Evolutionary conservation across 2,329 filamentous ascomycete genomes (phyloP), one percentile per base, ranked within the genome.

Genomic region (Cercospora nicotianae): DNA sequence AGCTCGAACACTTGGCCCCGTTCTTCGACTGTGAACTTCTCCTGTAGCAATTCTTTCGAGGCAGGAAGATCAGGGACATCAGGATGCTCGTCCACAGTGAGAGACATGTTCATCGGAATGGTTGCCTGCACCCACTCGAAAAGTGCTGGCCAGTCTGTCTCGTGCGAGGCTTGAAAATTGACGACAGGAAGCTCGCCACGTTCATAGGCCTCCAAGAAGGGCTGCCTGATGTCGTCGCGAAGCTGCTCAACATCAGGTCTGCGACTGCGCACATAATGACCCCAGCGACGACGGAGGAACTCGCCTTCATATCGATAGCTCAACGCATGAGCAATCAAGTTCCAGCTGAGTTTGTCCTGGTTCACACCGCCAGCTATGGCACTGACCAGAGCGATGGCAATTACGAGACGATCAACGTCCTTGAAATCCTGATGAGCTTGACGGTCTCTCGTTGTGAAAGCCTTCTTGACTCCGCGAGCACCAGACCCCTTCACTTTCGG

Each of bases 61-160:
- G 12, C 64, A 16, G 64, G 67, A 53, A 70, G 63, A 55, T 67
- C 63, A 33, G 60, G 66, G 5, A 48, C 48, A 64, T 83, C 80
- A 31, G 82, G 78, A 0, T 80, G 80, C 26, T 83, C 79, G 3
- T 64, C 53, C 16, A 48, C 62, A 6, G 62, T 48, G 5, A 58
- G 33, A 26, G 64, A 61, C 57, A 65, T 65, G 20, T 53, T 60
- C 61, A 66, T 67, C 39, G 65, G 55, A 28, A 75, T 67, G 26
- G 78, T 85, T 23, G 83, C 81, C 70, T 87, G 80, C 1, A 89
- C 85, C 91, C 91, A 94, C 39, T 85, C 82, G 58, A 93, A 85
- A 5, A 94, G 78, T 4, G 77, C 78, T 9, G 82, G 79, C 90
- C 91, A 93, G 74, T 94, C 89, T 67, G 92, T 92, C 1, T 84